Evolutionary conservation across 176 grass and related monocot species (phyloP).

Genomic region (Puccinellia tenuiflora): DNA sequence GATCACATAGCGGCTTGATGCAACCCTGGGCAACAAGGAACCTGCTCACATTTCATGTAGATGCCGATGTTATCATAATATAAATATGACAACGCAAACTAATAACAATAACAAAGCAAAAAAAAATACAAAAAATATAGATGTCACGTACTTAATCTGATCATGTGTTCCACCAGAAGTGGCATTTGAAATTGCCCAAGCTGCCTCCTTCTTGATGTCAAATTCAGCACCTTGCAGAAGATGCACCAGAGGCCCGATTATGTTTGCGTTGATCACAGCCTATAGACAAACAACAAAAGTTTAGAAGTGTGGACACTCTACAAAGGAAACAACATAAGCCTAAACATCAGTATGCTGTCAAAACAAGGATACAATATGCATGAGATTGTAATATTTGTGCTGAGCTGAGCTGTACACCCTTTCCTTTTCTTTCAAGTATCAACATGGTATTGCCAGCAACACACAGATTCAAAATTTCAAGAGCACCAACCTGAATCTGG

Average conservation of each 20-base stretch:
- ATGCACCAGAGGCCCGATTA: slow-evolving; percentile 55
- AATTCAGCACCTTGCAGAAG: slow-evolving; percentile 72
- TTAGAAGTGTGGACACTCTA: neutral
- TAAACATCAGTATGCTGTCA: neutral
- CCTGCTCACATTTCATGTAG: slow-evolving; percentile 25
- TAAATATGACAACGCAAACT: neutral
- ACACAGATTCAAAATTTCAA: neutral
- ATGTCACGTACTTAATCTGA: slow-evolving; percentile 52
- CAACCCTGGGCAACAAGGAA: slow-evolving; percentile 81
- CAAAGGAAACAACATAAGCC: neutral
- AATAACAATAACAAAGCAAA: neutral
- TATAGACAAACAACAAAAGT: slow-evolving; percentile 5
- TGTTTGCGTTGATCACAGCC: slow-evolving; percentile 60
- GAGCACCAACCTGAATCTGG: slow-evolving; percentile 78
- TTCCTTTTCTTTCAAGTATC: neutral
- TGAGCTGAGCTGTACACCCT: neutral
- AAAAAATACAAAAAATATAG: neutral
- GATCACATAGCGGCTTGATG: slow-evolving; percentile 91
- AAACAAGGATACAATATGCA: neutral
- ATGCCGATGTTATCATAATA: neutral
- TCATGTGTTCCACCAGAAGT: slow-evolving; percentile 71
- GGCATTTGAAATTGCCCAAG: slow-evolving; percentile 74
- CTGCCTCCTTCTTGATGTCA: slow-evolving; percentile 77
- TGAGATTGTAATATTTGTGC: neutral
- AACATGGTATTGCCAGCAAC: neutral